Conservation (phyloP, 129 eudicot genomes). For the Smallanthus sonchifolius region DNA sequence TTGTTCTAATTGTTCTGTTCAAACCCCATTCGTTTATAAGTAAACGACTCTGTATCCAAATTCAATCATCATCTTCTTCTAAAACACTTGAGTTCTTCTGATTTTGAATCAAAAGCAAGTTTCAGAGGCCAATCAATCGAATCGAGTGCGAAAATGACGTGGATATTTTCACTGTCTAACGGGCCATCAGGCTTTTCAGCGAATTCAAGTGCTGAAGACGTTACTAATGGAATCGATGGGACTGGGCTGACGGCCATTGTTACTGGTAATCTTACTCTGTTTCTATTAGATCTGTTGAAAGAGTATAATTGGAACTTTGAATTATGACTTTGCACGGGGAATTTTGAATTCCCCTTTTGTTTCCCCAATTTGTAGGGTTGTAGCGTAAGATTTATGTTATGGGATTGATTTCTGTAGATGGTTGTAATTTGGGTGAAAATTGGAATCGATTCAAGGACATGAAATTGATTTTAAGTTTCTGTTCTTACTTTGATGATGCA, state of each 20-base stretch:
- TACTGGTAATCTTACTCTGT: conserved; percentile 42
- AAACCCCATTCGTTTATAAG: conserved; percentile 1
- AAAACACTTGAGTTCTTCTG: neutral
- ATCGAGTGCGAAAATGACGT: conserved; percentile 41
- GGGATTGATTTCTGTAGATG: neutral
- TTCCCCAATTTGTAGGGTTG: neutral
- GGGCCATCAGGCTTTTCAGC: conserved; percentile 40
- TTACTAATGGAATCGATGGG: conserved; percentile 35
- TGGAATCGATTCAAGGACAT: neutral
- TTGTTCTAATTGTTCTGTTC: neutral
- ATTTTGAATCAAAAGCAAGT: conserved; percentile 3
- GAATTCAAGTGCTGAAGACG: conserved; percentile 39
- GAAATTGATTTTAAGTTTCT: neutral
- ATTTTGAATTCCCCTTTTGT: neutral
- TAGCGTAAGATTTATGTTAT: neutral
- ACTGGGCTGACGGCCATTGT: conserved; percentile 54
- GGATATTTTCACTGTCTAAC: conserved; percentile 47
- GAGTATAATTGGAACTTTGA: neutral
- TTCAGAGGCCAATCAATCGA: neutral
- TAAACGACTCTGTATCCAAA: neutral
- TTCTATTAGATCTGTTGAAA: neutral
- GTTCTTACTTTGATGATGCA: neutral
- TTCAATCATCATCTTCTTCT: neutral
- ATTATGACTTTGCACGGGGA: neutral
- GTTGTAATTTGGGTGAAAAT: neutral